Evolutionary conservation across 345 rosid species (phyloP).

Genomic region (Pugionium cornutum): DNA sequence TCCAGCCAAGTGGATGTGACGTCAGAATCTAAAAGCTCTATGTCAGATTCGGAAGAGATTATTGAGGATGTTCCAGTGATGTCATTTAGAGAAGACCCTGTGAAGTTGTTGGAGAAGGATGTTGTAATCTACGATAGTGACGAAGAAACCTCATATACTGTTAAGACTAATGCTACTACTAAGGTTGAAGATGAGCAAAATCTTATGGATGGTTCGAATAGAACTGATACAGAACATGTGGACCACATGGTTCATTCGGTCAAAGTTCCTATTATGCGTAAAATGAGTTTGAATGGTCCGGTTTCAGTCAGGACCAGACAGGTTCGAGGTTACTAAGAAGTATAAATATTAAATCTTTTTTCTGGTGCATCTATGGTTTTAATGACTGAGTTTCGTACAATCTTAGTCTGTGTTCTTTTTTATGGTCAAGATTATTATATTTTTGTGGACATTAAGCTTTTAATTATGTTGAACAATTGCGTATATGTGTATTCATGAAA

Average conservation of each 20-base stretch:
- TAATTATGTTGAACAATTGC: constrained; percentile 15
- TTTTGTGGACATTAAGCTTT: constrained; percentile 28
- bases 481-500: constrained; percentile 25
- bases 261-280: constrained; percentile 39
- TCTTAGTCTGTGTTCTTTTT: constrained; percentile 11
- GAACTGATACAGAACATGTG: constrained; percentile 7
- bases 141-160: constrained; percentile 34
- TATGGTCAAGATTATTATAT: constrained; percentile 10
- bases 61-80: constrained; percentile 34
- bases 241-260: constrained; percentile 27
- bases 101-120: constrained; percentile 62
- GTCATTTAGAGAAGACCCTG: constrained; percentile 51
- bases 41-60: constrained; percentile 47
- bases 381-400: constrained; percentile 19
- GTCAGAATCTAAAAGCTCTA: constrained; percentile 40
- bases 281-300: constrained; percentile 42
- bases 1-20: constrained; percentile 1
- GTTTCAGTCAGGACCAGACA: constrained; percentile 60
- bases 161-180: constrained; percentile 17
- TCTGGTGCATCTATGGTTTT: constrained; percentile 9
- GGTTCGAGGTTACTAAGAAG: constrained; percentile 63
- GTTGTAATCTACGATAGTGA: constrained; percentile 56
- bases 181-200: constrained; percentile 20
- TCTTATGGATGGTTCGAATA: constrained; percentile 14
- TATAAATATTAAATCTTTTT: background rate